Evolutionary conservation across 768 basidiomycete genomes (phyloP), one percentile per base, ranked within the genome.

Genomic region (Kwoniella europaea): DNA sequence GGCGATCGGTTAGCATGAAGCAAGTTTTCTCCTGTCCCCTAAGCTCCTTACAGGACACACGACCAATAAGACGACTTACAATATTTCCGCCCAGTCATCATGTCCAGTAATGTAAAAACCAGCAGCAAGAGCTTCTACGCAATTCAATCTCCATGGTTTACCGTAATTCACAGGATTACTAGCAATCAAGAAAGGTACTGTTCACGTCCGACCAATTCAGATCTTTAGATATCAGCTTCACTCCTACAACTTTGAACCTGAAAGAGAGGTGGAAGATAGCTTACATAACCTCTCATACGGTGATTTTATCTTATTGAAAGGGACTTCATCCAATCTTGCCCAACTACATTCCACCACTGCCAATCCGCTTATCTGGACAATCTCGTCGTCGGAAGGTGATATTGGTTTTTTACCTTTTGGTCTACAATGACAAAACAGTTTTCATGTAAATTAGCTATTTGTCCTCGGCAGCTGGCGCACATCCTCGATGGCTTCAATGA

Each of bases 271-370:
- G 3, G 35, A 35, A 35, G 12, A n/a, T 20, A 3, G 88, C 93
- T 71, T 77, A 97, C 95, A 79, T 55, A 98, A 81, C 10, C 97
- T 88, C 86, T 99, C 97, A 75, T 98, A 88, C 0, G 96, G 94
- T 74, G 92, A 93, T 5, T 91, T 88, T 72, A 98, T 96, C 85
- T 98, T 98, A 62, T 87, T 86, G 80, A 97, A 99, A 1, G 97
- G 97, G 9, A 99, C 90, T 67, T 98, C 97, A 57, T 93, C 93
- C 9, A 98, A 84, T 22, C 94, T 88, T 1, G 97, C 96, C 97
- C 97, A 99, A 3, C 93, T 96, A 82, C 96, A 98, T 81, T 99
- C 97, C 2, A 99, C 93, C n/a, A 99, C 97, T 0, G 96, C 97
- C 5, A 98, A 84, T 0, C 97, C 97, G 43, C 86, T 85, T 56